Percentiles rank a stretch among this genome's conserved stretches.
Evolutionary conservation across 1,139 yeast species (phyloP).

Genomic region (Geotrichum citri-aurantii): DNA sequence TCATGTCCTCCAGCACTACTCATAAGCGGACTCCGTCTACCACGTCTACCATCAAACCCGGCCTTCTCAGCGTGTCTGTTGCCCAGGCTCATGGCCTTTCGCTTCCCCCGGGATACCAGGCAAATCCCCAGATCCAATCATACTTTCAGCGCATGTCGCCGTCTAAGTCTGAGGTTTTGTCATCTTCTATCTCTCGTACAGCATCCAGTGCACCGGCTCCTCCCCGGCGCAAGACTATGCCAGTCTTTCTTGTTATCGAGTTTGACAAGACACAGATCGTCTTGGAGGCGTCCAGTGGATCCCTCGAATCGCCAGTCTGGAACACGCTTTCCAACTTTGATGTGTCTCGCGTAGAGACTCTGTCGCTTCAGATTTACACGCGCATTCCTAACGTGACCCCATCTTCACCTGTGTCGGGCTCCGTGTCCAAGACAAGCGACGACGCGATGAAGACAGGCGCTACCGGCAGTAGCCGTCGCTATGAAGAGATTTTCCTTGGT

Average conservation of each 20-base stretch:
- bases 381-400: slow-evolving; percentile 48
- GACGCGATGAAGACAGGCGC: background rate
- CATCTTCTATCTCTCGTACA: slow-evolving; percentile 19
- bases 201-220: slow-evolving; percentile 9
- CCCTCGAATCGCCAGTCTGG: slow-evolving; percentile 61
- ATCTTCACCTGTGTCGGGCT: slow-evolving; percentile 7
- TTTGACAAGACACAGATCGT: slow-evolving; percentile 62
- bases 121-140: slow-evolving; percentile 16
- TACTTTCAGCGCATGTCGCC: slow-evolving; percentile 13
- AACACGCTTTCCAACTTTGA: slow-evolving; percentile 89
- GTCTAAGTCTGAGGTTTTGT: slow-evolving; percentile 17
- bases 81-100: slow-evolving; percentile 56
- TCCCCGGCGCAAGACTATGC: slow-evolving; percentile 27
- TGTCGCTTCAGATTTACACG: slow-evolving; percentile 67
- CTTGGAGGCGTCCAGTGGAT: slow-evolving; percentile 72
- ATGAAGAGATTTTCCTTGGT: slow-evolving; percentile 40
- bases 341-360: slow-evolving; percentile 59
- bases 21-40: slow-evolving; percentile 21
- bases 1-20: slow-evolving; percentile 8
- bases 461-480: slow-evolving; percentile 17
- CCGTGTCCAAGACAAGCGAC: slow-evolving; percentile 9
- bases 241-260: slow-evolving; percentile 40
- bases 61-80: slow-evolving; percentile 63
- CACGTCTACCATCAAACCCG: slow-evolving; percentile 47
- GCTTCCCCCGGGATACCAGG: slow-evolving; percentile 48